These are phyloP conservation scores for Phoenix dactylifera DNA, from an alignment of 176 grass and related monocot genomes.

Conservation along the genomic window DNA sequence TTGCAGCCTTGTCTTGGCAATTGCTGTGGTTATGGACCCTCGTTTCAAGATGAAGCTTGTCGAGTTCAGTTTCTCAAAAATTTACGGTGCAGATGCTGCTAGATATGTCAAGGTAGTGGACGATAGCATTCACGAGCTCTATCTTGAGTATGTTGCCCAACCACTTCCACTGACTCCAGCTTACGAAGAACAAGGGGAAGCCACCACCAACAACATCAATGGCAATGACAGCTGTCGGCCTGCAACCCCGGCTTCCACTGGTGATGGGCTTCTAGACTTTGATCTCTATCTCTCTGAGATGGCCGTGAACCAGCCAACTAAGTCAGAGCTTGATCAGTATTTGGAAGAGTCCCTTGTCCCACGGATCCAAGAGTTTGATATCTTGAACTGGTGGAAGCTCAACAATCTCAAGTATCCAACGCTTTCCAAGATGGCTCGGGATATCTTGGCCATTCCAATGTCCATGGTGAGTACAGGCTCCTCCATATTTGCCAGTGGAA, in stretches of 20 bases:
- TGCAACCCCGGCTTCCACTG: conserved; percentile 12
- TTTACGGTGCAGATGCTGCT: conserved; percentile 51
- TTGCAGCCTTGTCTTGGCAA: conserved; percentile 69
- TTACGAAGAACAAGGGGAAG: conserved; percentile 32
- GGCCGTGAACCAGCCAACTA: conserved; percentile 41
- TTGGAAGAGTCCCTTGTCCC: conserved; percentile 64
- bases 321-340: conserved; percentile 73
- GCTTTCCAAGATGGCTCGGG: conserved; percentile 62
- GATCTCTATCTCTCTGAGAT: conserved; percentile 80
- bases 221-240: conserved; percentile 2
- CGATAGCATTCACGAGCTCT: conserved; percentile 62
- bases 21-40: conserved; percentile 86
- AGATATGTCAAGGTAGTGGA: conserved; percentile 66
- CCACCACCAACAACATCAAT: neutral
- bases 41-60: conserved; percentile 95
- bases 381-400: conserved; percentile 79
- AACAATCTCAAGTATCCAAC: conserved; percentile 69
- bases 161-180: conserved; percentile 36
- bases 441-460: conserved; percentile 71
- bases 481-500: conserved; percentile 52
- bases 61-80: conserved; percentile 88
- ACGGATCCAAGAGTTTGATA: conserved; percentile 64
- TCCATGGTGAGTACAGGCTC: conserved; percentile 45
- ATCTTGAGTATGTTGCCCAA: conserved; percentile 59
- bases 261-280: conserved; percentile 60